Base-by-base conservation (phyloP, 768 basidiomycete genomes). In the Rubroboletus pulcherrimus region DNA sequence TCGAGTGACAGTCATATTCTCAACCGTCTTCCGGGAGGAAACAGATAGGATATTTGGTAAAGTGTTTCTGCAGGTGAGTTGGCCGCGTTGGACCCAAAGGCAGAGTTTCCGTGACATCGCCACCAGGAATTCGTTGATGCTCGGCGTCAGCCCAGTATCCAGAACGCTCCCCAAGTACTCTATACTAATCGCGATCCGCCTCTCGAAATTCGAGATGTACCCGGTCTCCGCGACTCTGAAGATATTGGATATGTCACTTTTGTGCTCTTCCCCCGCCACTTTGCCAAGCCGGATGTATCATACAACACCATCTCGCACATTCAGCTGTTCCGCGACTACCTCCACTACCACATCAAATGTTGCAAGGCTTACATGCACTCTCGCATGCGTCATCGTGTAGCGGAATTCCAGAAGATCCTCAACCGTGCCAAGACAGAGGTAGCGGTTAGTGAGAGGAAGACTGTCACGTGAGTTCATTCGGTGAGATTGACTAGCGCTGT, bases 301-400 rank as follows among this genome's bases (percentile, higher is more conserved):
- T 77, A 82, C 3, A 77, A 78, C 38, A 94, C 93, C 14, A 97
- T 98, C 69, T 94, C 93, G 30, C 93, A 93, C 64, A 90, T 98
- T 65, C 93, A 98, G 70, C 78, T 96, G 26, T 98, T 99, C 88
- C 84, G 97, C 53, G 93, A 98, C 72, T 98, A 98, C 68, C 78
- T 99, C n/a, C 97, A 99, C 74, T 98, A 98, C 73, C 96, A 98
- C 69, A 97, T 99, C 81, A 98, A 96, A 66, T 95, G 93, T 70
- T 94, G 89, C 50, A 98, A 98, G 73, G 97, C 96, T 0, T 98
- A 99, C 75, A 96, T 99, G 93, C 96, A 98, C 74, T 95, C 93
- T 3, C 81, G 97, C 43, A 95, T 98, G 93, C 81, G 97, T 57
- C 81, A 88, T 63, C 85, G 97, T 10, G 97, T 97, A 12, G 83